Conservation (phyloP, 495 filamentous ascomycete genomes). For the Tuber umbilicatum region DNA sequence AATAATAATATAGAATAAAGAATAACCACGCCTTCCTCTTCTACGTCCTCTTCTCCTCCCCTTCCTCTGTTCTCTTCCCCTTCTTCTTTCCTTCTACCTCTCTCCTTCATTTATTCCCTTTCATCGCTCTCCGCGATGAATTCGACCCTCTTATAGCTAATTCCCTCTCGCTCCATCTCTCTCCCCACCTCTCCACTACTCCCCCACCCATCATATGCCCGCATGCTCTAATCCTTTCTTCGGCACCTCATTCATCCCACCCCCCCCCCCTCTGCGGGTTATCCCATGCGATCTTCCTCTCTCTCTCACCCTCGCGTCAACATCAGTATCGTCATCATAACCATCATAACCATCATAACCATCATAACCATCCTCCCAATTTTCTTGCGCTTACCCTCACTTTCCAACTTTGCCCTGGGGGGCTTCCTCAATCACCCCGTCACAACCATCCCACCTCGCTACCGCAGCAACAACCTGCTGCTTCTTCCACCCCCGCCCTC, state of each 20-base stretch:
- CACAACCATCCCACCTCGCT: not conserved
- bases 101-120: not conserved
- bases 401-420: constrained; percentile 3
- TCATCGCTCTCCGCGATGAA: not conserved
- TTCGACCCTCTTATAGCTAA: not conserved
- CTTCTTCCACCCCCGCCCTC: not conserved
- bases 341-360: constrained; percentile 6
- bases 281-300: constrained; percentile 3
- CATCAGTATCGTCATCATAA: not conserved
- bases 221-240: constrained; percentile 9
- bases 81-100: not conserved
- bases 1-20: not conserved
- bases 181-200: not conserved
- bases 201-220: not conserved
- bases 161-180: not conserved
- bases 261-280: constrained; percentile 8
- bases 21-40: not conserved
- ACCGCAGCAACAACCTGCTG: not conserved
- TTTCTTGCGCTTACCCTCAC: not conserved
- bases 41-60: not conserved
- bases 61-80: not conserved
- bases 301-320: constrained; percentile 1
- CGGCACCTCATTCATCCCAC: constrained; percentile 1
- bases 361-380: not conserved
- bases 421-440: not conserved